A percentile compares a stretch with the other conserved stretches of the same genome.
Conservation (phyloP, 1,139 yeast species). For the Zygoascus hellenicus region DNA sequence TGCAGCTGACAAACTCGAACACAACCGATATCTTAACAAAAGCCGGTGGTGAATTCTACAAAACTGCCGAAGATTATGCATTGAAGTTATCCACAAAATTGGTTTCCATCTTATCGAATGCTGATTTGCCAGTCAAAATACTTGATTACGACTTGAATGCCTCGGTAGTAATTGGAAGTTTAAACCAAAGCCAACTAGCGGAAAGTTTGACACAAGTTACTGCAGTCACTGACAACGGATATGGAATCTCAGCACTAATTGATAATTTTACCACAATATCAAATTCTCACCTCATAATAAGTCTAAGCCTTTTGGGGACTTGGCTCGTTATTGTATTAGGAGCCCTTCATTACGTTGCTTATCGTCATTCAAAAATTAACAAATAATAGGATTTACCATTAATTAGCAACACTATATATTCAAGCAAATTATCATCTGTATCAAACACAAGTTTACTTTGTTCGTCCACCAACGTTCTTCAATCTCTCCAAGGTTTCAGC, state of each 20-base stretch:
- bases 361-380: neutral
- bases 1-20: too few relatives aligned
- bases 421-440: neutral
- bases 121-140: too few relatives aligned
- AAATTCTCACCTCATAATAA: neutral
- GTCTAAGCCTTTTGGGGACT: neutral
- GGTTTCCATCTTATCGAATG: too few relatives aligned
- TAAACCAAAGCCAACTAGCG: too few relatives aligned
- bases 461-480: constrained; percentile 82
- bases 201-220: too few relatives aligned
- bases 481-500: constrained; percentile 60
- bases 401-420: neutral
- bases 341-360: constrained; percentile 3
- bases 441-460: constrained; percentile 27
- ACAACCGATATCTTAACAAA: too few relatives aligned
- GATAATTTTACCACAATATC: neutral
- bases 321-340: neutral
- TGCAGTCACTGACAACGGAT: too few relatives aligned
- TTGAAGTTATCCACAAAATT: too few relatives aligned
- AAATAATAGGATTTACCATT: neutral
- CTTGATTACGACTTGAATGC: too few relatives aligned
- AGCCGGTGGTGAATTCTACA: too few relatives aligned
- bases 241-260: neutral
- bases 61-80: too few relatives aligned
- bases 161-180: too few relatives aligned